Base-by-base conservation (phyloP, 331 rosid genomes). In the Pyracantha coccinea region DNA sequence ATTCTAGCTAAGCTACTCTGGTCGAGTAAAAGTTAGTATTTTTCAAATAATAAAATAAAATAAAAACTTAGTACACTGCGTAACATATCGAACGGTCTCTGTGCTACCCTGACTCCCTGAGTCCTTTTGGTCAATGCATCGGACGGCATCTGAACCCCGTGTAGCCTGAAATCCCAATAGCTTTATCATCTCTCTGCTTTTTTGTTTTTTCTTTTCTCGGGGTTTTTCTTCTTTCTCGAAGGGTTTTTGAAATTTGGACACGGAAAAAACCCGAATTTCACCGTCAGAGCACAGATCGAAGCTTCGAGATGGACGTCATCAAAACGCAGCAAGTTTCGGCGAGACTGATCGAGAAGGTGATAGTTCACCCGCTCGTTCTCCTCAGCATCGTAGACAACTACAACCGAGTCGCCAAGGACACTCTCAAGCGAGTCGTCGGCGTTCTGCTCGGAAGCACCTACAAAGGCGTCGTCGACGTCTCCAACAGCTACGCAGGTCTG, bases 361-460 rank as follows among this genome's bases (percentile, higher is more conserved):
- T 94, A 35, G 96, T 94, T 16, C 99, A 93, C 65, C 97, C 98
- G 0, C 81, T 93, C 9, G 97, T 93, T 45, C 75, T 93, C 32
- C 96, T 93, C 52, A 92, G 99, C 84, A 92, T 94, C 83, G 99
- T 92, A 68, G 99, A 94, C 65, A 89, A 94, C 90, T 92, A 88
- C 91, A 90, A 90, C 70, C 82, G 96, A 12, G 99, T 94, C 31
- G 99, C 97, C 33, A 92, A 89, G 50, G 96, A 94, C 85, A 85
- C 99, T n/a, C 89, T 92, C 71, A 92, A 92, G 41, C 93, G 99
- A 50, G 99, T 94, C 35, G 96, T 92, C 14, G 97, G 99, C 25
- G 93, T 94, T 16, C 79, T 94, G 60, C 97, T 94, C 44, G 97
- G 97, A 17, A 85, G 90, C 69, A 69, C 97, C 27, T 87, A 86